phyloP scores from a whole-genome alignment of 2,329 filamentous ascomycete genomes.

The Curvularia sp. region DNA sequence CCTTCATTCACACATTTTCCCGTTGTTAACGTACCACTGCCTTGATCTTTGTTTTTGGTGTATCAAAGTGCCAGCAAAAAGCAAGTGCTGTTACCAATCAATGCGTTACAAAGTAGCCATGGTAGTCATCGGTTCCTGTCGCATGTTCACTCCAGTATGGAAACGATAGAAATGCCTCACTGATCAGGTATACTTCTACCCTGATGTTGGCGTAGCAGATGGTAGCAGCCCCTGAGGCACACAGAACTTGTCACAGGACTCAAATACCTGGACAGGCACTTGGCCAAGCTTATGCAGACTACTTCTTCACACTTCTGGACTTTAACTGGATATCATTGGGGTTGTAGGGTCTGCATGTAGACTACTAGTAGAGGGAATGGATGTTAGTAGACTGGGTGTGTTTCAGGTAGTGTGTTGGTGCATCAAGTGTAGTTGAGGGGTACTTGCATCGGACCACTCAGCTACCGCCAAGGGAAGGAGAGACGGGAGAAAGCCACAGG shows the following conservation, averaged over 20 bases:
- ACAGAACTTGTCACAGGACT: background rate
- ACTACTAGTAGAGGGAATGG: too few species aligned
- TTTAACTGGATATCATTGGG: too few species aligned
- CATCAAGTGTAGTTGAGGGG: background rate
- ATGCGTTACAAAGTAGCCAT: background rate
- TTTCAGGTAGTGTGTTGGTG: background rate
- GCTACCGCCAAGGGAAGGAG: background rate
- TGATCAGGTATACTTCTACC: background rate
- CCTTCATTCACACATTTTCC: background rate
- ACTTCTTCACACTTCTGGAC: background rate
- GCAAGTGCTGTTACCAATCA: background rate
- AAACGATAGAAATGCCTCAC: background rate
- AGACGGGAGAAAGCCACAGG: background rate
- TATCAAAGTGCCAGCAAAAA: background rate
- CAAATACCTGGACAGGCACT: background rate
- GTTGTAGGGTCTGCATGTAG: background rate
- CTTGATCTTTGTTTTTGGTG: background rate
- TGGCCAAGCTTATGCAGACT: conserved; percentile 1
- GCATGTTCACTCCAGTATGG: background rate
- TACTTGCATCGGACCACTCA: background rate
- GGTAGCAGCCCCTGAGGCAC: background rate
- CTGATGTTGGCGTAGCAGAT: background rate
- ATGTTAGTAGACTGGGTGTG: background rate
- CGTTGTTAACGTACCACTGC: background rate
- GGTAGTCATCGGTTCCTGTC: background rate